Evolutionary conservation across 768 basidiomycete genomes (phyloP), one percentile per base, ranked within the genome.

Genomic region (Porphyrellus cyaneotinctus): DNA sequence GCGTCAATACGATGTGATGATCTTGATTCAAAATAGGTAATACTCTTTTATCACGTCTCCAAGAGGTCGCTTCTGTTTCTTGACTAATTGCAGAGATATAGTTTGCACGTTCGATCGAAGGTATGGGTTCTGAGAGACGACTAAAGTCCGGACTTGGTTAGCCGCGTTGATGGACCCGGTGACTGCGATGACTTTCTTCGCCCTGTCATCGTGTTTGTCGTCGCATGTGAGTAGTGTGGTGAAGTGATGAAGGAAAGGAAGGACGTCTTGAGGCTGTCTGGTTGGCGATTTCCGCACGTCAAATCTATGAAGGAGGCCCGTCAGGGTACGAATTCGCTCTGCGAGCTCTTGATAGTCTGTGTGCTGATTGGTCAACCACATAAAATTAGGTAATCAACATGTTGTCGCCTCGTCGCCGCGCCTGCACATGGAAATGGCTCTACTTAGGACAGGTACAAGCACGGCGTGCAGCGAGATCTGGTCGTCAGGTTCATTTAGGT

Each of bases 371-470:
- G n/a, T n/a, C n/a, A n/a, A n/a, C n/a, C n/a, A n/a, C n/a, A n/a
- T n/a, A n/a, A n/a, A n/a, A n/a, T n/a, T n/a, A n/a, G n/a, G n/a
- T n/a, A n/a, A n/a, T n/a, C n/a, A n/a, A n/a, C n/a, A n/a, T n/a
- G n/a, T n/a, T n/a, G n/a, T n/a, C n/a, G n/a, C n/a, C n/a, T n/a
- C n/a, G n/a, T n/a, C n/a, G n/a, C n/a, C n/a, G n/a, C n/a, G n/a
- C n/a, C n/a, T n/a, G n/a, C n/a, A n/a, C n/a, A n/a, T n/a, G n/a
- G n/a, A n/a, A n/a, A n/a, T n/a, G n/a, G n/a, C n/a, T n/a, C 92
- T 5, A 83, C 87, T 9, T 91, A 92, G 90, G 73, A 87, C 63
- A 94, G 91, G 71, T 89, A 91, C 65, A 80, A 76, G 57, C 86
- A 95, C 68, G 94, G 88, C 0, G 79, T 81, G 2, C 64, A 77